Evolutionary conservation across 441 rosid species (phyloP).

Genomic region (Corymbia citriodora): DNA sequence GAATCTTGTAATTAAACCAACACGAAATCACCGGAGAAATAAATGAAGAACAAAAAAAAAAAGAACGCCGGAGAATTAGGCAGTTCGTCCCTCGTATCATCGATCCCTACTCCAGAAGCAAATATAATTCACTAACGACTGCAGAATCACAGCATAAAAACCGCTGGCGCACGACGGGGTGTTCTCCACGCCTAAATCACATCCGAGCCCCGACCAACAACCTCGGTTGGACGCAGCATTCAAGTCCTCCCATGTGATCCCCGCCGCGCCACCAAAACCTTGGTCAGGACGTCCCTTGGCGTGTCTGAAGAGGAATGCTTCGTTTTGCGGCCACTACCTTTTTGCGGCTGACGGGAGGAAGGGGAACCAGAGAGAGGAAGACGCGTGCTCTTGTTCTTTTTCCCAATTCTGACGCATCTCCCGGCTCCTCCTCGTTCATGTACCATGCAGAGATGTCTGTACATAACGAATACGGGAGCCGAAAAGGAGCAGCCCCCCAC

Average conservation of each 20-base stretch:
- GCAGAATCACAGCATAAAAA: neutral
- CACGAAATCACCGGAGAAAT: neutral
- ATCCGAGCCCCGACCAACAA: neutral
- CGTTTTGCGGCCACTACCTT: neutral
- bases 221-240: neutral
- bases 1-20: neutral
- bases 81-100: fast-evolving
- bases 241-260: neutral
- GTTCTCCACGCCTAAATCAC: neutral
- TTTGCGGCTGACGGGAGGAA: neutral
- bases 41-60: neutral
- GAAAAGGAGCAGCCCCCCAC: no score
- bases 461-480: no score
- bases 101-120: fast-evolving
- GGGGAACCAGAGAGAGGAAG: no score
- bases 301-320: neutral
- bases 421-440: neutral
- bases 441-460: neutral
- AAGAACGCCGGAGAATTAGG: neutral
- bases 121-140: neutral
- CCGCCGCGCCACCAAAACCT: no score
- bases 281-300: neutral
- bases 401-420: no score
- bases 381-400: no score
- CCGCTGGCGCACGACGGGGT: neutral